Evolutionary conservation across 768 basidiomycete species (phyloP).

Genomic region (Gelatoporia subvermispora): DNA sequence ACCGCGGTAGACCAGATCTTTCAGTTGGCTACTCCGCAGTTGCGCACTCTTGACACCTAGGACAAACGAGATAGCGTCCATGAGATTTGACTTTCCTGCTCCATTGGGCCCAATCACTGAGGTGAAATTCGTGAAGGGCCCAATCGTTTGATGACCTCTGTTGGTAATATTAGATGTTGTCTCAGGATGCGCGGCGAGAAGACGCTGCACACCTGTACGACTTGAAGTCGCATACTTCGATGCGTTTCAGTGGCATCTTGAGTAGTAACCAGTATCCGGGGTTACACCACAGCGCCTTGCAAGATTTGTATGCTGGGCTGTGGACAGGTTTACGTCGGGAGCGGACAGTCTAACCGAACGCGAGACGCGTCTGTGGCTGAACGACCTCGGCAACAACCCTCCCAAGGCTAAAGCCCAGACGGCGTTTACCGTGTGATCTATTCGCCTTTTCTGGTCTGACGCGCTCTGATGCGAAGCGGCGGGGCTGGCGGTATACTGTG

Average conservation of each 20-base stretch:
- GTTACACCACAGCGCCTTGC: no score
- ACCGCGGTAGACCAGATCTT: constrained; percentile 96
- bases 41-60: constrained; percentile 94
- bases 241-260: constrained; percentile 72
- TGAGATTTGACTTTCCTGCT: constrained; percentile 96
- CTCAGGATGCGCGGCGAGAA: background rate
- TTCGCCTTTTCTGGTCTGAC: no score
- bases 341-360: no score
- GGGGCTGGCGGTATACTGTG: no score
- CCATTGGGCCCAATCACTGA: constrained; percentile 98
- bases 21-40: constrained; percentile 87
- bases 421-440: no score
- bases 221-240: constrained; percentile 96
- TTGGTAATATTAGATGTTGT: background rate
- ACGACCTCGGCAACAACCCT: no score
- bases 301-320: no score
- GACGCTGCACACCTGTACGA: constrained; percentile 68
- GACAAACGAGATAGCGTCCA: constrained; percentile 99
- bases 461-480: no score
- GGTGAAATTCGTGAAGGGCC: constrained; percentile 90
- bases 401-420: no score
- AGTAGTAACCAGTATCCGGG: background rate
- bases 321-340: no score
- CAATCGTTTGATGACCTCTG: constrained; percentile 80
- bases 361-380: no score